Evolutionary conservation across 1,139 yeast species (phyloP).

Genomic region (Wickerhamiella infanticola): DNA sequence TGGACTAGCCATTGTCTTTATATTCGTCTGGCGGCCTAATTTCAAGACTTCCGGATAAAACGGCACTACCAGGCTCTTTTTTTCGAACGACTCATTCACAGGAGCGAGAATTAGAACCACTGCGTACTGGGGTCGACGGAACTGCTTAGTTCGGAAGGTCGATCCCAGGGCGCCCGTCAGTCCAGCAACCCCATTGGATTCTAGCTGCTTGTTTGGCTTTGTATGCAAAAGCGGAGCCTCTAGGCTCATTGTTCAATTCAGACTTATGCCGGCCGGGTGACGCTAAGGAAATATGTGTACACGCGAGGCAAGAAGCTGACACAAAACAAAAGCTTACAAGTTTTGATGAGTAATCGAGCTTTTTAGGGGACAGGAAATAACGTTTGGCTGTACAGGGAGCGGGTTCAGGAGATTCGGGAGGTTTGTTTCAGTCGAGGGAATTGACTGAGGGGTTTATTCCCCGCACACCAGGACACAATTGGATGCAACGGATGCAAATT

Average conservation of each 20-base stretch:
- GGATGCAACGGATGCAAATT: too few relatives aligned
- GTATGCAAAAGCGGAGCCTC: neutral
- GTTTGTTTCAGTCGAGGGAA: too few relatives aligned
- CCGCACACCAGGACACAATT: too few relatives aligned
- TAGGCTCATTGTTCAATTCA: neutral
- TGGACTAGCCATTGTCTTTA: conserved; percentile 55
- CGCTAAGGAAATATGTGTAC: too few relatives aligned
- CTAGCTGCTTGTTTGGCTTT: neutral
- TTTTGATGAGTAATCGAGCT: too few relatives aligned
- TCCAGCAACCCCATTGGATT: neutral
- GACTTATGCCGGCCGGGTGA: too few relatives aligned
- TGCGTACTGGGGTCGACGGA: conserved; percentile 21
- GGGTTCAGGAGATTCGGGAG: too few relatives aligned
- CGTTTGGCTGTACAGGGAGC: too few relatives aligned
- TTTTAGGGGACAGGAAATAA: too few relatives aligned
- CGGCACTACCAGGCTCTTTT: conserved; percentile 68
- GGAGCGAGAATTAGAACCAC: conserved; percentile 53
- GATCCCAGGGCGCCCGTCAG: neutral
- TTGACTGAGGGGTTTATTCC: too few relatives aligned
- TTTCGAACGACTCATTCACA: conserved; percentile 66
- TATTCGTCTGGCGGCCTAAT: conserved; percentile 73
- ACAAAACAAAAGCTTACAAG: too few relatives aligned
- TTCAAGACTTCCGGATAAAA: conserved; percentile 68
- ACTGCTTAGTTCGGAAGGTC: conserved; percentile 1
- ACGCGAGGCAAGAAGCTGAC: too few relatives aligned